These are phyloP conservation scores for Lipomyces spencermartinsiae DNA, from an alignment of 805 yeast species.

Conservation along the genomic window DNA sequence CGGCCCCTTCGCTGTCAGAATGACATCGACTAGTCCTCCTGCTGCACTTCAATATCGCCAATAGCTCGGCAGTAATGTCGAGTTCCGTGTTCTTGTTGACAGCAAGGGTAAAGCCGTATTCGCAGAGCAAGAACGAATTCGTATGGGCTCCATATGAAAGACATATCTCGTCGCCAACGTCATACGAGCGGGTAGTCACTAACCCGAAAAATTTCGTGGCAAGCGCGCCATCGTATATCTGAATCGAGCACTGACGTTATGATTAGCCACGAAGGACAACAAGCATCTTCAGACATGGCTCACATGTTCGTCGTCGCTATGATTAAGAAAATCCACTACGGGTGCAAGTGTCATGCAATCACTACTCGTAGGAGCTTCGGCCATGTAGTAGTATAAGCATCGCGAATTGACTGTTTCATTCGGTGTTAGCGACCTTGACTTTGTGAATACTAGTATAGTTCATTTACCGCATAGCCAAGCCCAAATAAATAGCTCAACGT, in stretches of 20 bases:
- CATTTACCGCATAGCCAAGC: slow-evolving; percentile 69
- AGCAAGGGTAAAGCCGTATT: slow-evolving; percentile 78
- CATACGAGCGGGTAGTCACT: slow-evolving; percentile 47
- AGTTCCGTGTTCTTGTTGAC: slow-evolving; percentile 72
- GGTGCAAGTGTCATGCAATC: slow-evolving; percentile 93
- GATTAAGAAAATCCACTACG: slow-evolving; percentile 86
- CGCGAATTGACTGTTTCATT: slow-evolving; percentile 71
- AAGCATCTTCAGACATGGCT: background rate
- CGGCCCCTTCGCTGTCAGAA: background rate
- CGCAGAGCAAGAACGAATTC: slow-evolving; percentile 79
- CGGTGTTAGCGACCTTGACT: background rate
- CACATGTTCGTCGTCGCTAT: slow-evolving; percentile 44
- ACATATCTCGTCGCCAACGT: slow-evolving; percentile 62
- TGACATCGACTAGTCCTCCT: slow-evolving; percentile 49
- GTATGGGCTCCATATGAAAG: slow-evolving; percentile 89
- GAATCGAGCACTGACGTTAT: slow-evolving; percentile 25
- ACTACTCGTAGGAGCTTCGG: slow-evolving; percentile 55
- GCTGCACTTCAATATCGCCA: slow-evolving; percentile 45
- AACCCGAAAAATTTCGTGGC: slow-evolving; percentile 40
- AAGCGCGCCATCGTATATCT: slow-evolving; percentile 18
- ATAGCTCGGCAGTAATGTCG: slow-evolving; percentile 61
- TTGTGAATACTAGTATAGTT: background rate
- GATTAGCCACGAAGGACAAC: background rate
- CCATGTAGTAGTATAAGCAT: slow-evolving; percentile 78
- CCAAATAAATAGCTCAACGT: slow-evolving; percentile 55